Evolutionary conservation across 1,284 basidiomycete species (phyloP).

Genomic region (Fomes fomentarius): DNA sequence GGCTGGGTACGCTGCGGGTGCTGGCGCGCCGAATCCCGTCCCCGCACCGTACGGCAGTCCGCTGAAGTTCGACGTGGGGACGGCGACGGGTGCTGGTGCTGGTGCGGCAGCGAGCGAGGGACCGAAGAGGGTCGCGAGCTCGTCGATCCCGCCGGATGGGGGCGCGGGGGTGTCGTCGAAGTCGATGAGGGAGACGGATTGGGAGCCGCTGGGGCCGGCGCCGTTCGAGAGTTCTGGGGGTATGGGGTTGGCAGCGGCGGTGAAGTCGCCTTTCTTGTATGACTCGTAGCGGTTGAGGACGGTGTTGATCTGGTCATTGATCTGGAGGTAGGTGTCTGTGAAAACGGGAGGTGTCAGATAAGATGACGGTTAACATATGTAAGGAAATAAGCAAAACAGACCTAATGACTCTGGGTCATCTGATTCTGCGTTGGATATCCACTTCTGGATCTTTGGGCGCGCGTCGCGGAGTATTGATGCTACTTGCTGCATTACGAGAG

Average conservation of each 20-base stretch:
- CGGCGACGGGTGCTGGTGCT: slow-evolving; percentile 6
- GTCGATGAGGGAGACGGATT: slow-evolving; percentile 67
- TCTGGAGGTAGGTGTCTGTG: slow-evolving; percentile 88
- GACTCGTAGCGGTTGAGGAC: slow-evolving; percentile 90
- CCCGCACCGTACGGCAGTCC: neutral
- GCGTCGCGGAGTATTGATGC: slow-evolving; percentile 82
- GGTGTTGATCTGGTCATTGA: slow-evolving; percentile 97
- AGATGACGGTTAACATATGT: neutral
- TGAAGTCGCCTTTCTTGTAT: slow-evolving; percentile 88
- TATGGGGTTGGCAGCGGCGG: slow-evolving; percentile 65
- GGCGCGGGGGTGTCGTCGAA: slow-evolving; percentile 55
- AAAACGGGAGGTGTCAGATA: neutral
- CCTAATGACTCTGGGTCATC: slow-evolving; percentile 88
- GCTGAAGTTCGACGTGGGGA: neutral
- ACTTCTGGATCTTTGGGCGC: slow-evolving; percentile 95
- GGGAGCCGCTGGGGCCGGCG: slow-evolving; percentile 22
- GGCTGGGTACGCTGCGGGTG: slow-evolving; percentile 13
- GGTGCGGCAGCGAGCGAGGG: slow-evolving; percentile 15
- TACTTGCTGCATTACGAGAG: slow-evolving; percentile 70
- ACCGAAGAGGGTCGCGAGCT: slow-evolving; percentile 55
- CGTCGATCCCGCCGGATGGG: slow-evolving; percentile 42
- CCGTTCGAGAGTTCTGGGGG: slow-evolving; percentile 52
- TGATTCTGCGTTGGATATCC: slow-evolving; percentile 92
- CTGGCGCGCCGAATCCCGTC: slow-evolving; percentile 3
- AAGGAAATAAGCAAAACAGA: slow-evolving; percentile 37